These are phyloP conservation scores for Paraphaeosphaeria minitans DNA, from an alignment of 2,329 filamentous ascomycete genomes.

Conservation along the genomic window DNA sequence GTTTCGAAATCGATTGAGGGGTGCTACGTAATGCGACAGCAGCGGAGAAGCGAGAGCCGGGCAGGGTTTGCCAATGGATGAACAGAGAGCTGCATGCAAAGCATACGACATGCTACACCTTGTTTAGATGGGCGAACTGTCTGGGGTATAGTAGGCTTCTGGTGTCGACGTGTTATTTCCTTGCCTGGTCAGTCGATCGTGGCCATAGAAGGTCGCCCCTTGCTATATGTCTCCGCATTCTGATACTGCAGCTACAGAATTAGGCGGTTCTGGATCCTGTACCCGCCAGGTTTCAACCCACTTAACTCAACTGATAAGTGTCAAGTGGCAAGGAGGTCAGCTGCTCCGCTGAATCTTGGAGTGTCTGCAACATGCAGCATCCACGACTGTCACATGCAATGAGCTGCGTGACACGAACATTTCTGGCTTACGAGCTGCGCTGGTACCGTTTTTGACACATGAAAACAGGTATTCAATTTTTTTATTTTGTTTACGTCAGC, in stretches of 20 bases:
- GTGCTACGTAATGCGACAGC: slow-evolving; percentile 17
- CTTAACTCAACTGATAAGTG: slow-evolving; percentile 19
- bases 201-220: slow-evolving; percentile 18
- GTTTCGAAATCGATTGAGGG: slow-evolving; percentile 21
- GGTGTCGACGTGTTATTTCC: slow-evolving; percentile 17
- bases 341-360: slow-evolving; percentile 15
- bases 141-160: slow-evolving; percentile 20
- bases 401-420: slow-evolving; percentile 18
- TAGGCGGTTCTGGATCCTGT: slow-evolving; percentile 12
- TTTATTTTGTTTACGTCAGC: neutral
- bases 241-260: slow-evolving; percentile 25
- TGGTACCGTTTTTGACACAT: slow-evolving; percentile 4
- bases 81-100: slow-evolving; percentile 28
- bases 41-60: slow-evolving; percentile 21
- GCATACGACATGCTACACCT: slow-evolving; percentile 26
- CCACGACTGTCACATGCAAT: slow-evolving; percentile 28
- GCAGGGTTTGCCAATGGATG: slow-evolving; percentile 18
- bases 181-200: slow-evolving; percentile 20
- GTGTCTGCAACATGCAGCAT: slow-evolving; percentile 29
- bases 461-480: neutral
- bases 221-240: slow-evolving; percentile 28
- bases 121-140: slow-evolving; percentile 21
- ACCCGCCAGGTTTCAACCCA: slow-evolving; percentile 18
- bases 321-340: slow-evolving; percentile 9
- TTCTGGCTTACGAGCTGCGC: slow-evolving; percentile 13